Evolutionary conservation across 441 rosid genomes (phyloP).

Genomic region (Sinapis alba): DNA sequence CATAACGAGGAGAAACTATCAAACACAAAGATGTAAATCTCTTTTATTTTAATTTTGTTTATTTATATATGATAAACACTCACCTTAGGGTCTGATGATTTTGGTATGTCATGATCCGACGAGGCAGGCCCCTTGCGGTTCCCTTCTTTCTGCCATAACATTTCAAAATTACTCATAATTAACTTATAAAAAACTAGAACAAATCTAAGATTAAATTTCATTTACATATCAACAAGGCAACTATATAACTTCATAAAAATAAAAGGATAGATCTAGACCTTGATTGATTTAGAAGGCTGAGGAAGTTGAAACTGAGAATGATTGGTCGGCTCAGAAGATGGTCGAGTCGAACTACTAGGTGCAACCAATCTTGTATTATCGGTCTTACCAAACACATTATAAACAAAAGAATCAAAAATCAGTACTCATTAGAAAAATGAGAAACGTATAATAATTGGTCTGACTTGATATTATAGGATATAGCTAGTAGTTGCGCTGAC

Average conservation of each 20-base stretch:
- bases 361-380: conserved; percentile 47
- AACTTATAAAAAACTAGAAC: conserved; percentile 12
- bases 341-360: conserved; percentile 73
- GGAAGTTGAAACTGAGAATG: conserved; percentile 45
- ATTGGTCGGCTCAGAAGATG: conserved; percentile 61
- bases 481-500: conserved; percentile 44
- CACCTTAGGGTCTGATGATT: conserved; percentile 94
- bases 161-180: conserved; percentile 13
- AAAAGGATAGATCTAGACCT: conserved; percentile 55
- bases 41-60: not conserved
- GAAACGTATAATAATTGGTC: conserved; percentile 38
- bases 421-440: conserved; percentile 27
- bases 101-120: conserved; percentile 88
- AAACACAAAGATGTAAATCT: not conserved
- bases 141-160: conserved; percentile 70
- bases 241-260: not conserved
- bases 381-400: conserved; percentile 45
- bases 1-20: not conserved
- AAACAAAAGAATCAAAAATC: conserved; percentile 26
- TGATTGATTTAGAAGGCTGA: conserved; percentile 62
- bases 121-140: conserved; percentile 79
- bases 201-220: conserved; percentile 13
- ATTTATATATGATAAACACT: conserved; percentile 4
- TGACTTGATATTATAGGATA: conserved; percentile 38
- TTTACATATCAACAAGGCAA: conserved; percentile 6